Base-by-base conservation (phyloP, 495 filamentous ascomycete species). In the Aspergillus cavernicola region DNA sequence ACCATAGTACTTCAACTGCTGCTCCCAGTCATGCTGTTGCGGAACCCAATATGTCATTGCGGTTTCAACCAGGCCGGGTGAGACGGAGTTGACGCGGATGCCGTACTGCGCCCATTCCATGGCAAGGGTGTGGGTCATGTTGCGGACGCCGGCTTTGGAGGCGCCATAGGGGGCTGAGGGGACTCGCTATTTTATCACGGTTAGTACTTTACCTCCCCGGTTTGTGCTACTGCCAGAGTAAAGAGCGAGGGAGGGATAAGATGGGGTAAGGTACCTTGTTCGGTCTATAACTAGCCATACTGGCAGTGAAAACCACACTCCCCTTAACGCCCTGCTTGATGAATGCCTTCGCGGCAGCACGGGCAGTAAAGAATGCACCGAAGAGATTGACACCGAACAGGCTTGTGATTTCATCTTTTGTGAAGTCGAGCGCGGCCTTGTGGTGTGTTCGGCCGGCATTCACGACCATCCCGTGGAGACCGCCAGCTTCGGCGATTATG, bases 41-140 rank as follows among this genome's bases (percentile, higher is more conserved):
- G 69, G 65, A 18, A 73, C 61, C 54, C 62, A 68, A 26, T 71
- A 71, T n/a, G 67, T 74, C 68, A 69, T 69, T 11, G 59, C 64
- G 2, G 71, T 74, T 3, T 67, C 63, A 1, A 74, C 63, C 18
- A 70, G 62, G 1, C 73, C 73, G 8, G 73, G 70, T 8, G 65
- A 69, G 1, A 72, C 59, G 29, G 61, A 67, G 59, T 74, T 73
- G 10, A 76, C 69, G 2, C 73, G 71, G 48, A 79, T 79, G 19
- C 67, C 68, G 50, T 77, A 62, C 23, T 68, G 61, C 15, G 70
- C 71, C 74, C 72, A 77, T 55, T 77, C 74, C 71, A 76, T 75
- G 9, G 74, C 72, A 2, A 75, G 60, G 1, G 73, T 75, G 39
- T 75, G 72, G 18, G 64, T 62, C 64, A 71, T 64, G 28, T 73